A percentile compares a stretch with the other conserved stretches of the same genome.
phyloP scores from a whole-genome alignment of 2,329 filamentous ascomycete genomes.

The Escovopsis sp. region DNA sequence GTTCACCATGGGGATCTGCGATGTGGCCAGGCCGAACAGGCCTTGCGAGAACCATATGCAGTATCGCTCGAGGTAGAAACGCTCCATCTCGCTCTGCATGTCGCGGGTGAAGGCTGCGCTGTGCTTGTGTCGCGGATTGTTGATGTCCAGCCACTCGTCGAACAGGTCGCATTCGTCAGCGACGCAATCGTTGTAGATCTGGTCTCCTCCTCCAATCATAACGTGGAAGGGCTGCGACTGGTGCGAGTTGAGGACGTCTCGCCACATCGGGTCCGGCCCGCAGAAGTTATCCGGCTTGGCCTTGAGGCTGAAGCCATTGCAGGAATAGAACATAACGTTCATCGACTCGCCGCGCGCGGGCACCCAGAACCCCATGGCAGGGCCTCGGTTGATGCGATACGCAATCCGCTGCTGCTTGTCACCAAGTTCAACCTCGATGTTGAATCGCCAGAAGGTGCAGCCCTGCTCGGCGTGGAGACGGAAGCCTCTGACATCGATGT shows the following conservation, averaged over 20 bases:
- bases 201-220: slow-evolving; percentile 94
- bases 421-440: slow-evolving; percentile 76
- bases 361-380: slow-evolving; percentile 86
- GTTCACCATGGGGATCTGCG: slow-evolving; percentile 96
- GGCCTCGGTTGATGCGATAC: slow-evolving; percentile 88
- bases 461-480: slow-evolving; percentile 74
- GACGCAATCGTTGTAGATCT: slow-evolving; percentile 87
- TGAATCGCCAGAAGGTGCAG: slow-evolving; percentile 94
- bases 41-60: slow-evolving; percentile 94
- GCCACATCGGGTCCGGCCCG: slow-evolving; percentile 92
- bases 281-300: slow-evolving; percentile 68
- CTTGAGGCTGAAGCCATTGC: slow-evolving; percentile 82
- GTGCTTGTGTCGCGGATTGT: slow-evolving; percentile 67
- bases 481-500: slow-evolving; percentile 68
- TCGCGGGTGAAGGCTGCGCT: slow-evolving; percentile 60
- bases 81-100: slow-evolving; percentile 78
- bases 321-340: slow-evolving; percentile 98
- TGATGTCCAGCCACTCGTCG: slow-evolving; percentile 68
- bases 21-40: slow-evolving; percentile 78
- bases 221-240: slow-evolving; percentile 89
- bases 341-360: slow-evolving; percentile 71
- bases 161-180: slow-evolving; percentile 63
- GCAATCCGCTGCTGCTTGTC: slow-evolving; percentile 71
- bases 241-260: slow-evolving; percentile 85
- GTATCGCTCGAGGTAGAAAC: slow-evolving; percentile 78